Evolutionary conservation across 2,329 filamentous ascomycete genomes (phyloP).

Genomic region (Talaromyces rugulosus): DNA sequence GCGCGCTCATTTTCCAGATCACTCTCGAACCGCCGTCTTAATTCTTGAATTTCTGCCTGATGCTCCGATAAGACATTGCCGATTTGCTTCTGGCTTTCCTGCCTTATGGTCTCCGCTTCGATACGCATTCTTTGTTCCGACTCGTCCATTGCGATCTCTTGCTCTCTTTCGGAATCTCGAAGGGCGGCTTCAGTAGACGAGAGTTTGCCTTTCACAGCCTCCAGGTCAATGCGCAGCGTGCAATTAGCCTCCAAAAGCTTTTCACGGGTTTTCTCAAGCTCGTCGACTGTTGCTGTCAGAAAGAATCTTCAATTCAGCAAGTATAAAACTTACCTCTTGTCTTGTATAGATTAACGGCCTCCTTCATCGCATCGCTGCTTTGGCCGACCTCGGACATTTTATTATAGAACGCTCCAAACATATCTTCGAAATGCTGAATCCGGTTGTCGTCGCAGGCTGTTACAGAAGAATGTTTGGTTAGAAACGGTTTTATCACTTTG

Average conservation of each 20-base stretch:
- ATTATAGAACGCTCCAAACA: slow-evolving; percentile 68
- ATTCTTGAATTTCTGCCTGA: slow-evolving; percentile 62
- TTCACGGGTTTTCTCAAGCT: slow-evolving; percentile 52
- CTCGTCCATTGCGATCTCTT: slow-evolving; percentile 51
- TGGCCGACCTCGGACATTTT: slow-evolving; percentile 66
- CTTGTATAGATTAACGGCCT: slow-evolving; percentile 70
- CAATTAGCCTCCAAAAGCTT: slow-evolving; percentile 51
- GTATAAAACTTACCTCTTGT: slow-evolving; percentile 55
- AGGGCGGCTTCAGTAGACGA: slow-evolving; percentile 45
- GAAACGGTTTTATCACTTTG: slow-evolving; percentile 48
- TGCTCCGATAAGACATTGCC: slow-evolving; percentile 59
- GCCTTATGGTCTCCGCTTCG: slow-evolving; percentile 37
- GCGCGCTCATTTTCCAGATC: slow-evolving; percentile 61
- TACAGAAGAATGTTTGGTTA: slow-evolving; percentile 71
- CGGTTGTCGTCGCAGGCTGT: slow-evolving; percentile 76
- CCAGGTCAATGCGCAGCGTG: slow-evolving; percentile 63
- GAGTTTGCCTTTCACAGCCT: slow-evolving; percentile 54
- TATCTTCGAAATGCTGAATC: slow-evolving; percentile 69
- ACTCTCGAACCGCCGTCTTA: slow-evolving; percentile 60
- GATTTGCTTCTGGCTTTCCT: slow-evolving; percentile 49
- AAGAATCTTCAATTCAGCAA: slow-evolving; percentile 2
- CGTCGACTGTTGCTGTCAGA: slow-evolving; percentile 42
- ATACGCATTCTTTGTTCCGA: slow-evolving; percentile 49
- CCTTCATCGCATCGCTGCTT: slow-evolving; percentile 66
- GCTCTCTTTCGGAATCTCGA: slow-evolving; percentile 50